Conservation (phyloP, 176 grass and related monocot genomes). For the Bromus sterilis region DNA sequence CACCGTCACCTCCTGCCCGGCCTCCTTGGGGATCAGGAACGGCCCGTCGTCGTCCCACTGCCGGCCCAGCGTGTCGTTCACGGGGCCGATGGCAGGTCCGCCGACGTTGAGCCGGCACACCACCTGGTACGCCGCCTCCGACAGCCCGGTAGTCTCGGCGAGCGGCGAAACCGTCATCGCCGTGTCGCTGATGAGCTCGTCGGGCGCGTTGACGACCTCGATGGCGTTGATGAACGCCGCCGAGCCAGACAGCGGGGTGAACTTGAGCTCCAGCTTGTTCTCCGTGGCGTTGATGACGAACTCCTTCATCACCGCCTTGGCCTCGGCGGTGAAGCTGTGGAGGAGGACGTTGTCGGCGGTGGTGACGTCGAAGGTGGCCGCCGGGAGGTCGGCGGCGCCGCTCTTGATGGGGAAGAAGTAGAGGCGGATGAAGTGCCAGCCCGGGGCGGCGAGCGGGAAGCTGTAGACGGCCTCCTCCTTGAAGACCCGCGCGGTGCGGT, state of each 20-base stretch:
- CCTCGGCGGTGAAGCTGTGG: conserved; percentile 64
- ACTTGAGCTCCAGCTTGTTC: conserved; percentile 44
- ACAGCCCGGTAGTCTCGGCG: conserved; percentile 35
- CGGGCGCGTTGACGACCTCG: conserved; percentile 82
- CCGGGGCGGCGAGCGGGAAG: conserved; percentile 55
- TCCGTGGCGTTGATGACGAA: conserved; percentile 69
- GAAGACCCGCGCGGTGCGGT: conserved; percentile 64
- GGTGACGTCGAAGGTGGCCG: conserved; percentile 47
- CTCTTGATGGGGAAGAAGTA: conserved; percentile 70
- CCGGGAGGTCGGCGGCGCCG: conserved; percentile 45
- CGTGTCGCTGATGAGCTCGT: conserved; percentile 47
- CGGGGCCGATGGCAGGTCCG: conserved; percentile 46
- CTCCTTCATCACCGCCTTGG: conserved; percentile 58
- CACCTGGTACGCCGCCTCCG: conserved; percentile 43
- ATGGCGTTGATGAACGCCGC: conserved; percentile 87
- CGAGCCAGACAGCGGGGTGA: conserved; percentile 45
- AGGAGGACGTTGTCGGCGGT: conserved; percentile 73
- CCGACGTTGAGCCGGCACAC: conserved; percentile 86
- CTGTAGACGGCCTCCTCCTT: conserved; percentile 59
- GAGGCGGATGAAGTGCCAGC: conserved; percentile 81
- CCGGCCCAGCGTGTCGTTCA: conserved; percentile 79
- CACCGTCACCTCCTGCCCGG: conserved; percentile 40
- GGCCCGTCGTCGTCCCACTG: conserved; percentile 42
- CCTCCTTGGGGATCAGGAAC: conserved; percentile 41
- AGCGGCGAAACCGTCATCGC: conserved; percentile 46